These are phyloP conservation scores for Edaphochlamys debaryana DNA, from an alignment of 139 green algal genomes.

Conservation along the genomic window DNA sequence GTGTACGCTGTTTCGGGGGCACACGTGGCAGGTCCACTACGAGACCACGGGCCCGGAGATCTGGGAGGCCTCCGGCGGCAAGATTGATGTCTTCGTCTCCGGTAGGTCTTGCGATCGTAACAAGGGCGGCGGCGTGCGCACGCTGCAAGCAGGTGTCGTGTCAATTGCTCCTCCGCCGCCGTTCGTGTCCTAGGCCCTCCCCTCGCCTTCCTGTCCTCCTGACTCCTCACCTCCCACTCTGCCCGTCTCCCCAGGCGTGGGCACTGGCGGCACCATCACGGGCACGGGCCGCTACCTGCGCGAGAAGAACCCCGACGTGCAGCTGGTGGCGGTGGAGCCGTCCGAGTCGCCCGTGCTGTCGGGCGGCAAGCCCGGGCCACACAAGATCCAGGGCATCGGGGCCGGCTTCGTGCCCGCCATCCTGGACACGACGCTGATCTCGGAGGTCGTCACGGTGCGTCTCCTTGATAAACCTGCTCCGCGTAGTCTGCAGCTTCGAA, in stretches of 20 bases:
- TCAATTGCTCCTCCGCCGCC: too few species aligned
- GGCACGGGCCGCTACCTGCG: constrained; percentile 89
- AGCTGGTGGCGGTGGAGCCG: constrained; percentile 97
- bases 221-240: too few species aligned
- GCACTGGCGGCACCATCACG: constrained; percentile 98
- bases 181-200: too few species aligned
- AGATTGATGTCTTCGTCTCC: constrained; percentile 83
- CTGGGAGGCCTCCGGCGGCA: constrained; percentile 87
- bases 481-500: too few species aligned
- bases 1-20: too few species aligned
- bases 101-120: constrained; percentile 44
- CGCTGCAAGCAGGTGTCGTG: too few species aligned
- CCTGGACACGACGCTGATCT: constrained; percentile 86
- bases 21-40: constrained; percentile 80
- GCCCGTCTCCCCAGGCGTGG: constrained; percentile 93
- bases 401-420: constrained; percentile 73
- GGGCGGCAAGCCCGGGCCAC: constrained; percentile 92
- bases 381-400: constrained; percentile 85
- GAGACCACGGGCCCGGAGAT: constrained; percentile 96
- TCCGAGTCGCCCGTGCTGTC: constrained; percentile 91
- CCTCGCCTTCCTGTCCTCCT: too few species aligned
- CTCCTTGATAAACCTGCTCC: too few species aligned
- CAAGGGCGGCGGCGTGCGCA: too few species aligned
- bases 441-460: constrained; percentile 91
- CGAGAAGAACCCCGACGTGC: constrained; percentile 87